Conservation (phyloP, 768 basidiomycete genomes). For the Heimioporus sp. region DNA sequence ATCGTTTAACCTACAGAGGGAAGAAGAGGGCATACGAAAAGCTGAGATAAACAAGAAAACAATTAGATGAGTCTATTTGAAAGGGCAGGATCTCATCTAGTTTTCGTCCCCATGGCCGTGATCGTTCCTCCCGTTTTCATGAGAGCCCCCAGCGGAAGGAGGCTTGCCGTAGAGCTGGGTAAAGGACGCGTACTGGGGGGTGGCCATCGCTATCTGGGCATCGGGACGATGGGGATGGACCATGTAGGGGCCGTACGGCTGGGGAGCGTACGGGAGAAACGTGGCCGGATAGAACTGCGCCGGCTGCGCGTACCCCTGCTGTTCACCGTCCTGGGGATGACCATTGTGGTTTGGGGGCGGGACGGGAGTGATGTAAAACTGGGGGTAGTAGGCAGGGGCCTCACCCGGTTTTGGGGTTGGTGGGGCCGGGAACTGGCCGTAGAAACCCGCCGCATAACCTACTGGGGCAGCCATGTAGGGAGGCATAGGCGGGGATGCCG, state of each 20-base stretch:
- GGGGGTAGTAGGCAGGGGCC: constrained; percentile 50
- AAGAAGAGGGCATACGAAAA: constrained; percentile 17
- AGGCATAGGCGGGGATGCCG: constrained; percentile 46
- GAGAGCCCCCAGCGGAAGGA: constrained; percentile 32
- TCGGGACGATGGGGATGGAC: constrained; percentile 42
- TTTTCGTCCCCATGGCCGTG: constrained; percentile 31
- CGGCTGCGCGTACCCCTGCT: constrained; percentile 38
- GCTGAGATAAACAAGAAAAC: constrained; percentile 16
- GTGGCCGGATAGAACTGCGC: constrained; percentile 47
- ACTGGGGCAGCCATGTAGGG: constrained; percentile 51
- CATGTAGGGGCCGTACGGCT: constrained; percentile 50
- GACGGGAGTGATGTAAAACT: constrained; percentile 46
- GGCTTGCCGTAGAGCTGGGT: constrained; percentile 40
- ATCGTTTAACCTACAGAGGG: constrained; percentile 21
- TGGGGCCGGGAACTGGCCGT: constrained; percentile 52
- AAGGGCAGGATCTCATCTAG: constrained; percentile 24
- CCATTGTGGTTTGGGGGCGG: constrained; percentile 40
- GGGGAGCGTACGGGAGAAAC: constrained; percentile 45
- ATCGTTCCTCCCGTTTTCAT: constrained; percentile 28
- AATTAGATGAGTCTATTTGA: constrained; percentile 10
- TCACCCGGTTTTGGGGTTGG: constrained; percentile 51
- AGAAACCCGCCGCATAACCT: constrained; percentile 54
- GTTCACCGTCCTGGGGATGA: constrained; percentile 42
- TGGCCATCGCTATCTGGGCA: constrained; percentile 34
- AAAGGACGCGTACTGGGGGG: constrained; percentile 39